A percentile compares a stretch with the other conserved stretches of the same genome.
These are phyloP conservation scores for Wilcoxina mikolae DNA, from an alignment of 495 filamentous ascomycete genomes.

Conservation along the genomic window DNA sequence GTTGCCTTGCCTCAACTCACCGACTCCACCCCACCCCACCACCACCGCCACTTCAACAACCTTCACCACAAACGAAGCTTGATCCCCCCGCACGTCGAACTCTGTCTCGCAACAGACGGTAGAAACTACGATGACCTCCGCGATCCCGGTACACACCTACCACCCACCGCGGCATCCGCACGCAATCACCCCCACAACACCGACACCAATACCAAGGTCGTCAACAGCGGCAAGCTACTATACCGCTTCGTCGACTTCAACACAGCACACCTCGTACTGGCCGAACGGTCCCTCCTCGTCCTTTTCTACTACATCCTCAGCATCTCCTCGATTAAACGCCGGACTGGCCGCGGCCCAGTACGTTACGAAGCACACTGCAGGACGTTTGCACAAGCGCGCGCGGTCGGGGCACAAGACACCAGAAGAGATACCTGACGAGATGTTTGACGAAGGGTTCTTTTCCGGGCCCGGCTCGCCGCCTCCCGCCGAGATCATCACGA, in stretches of 20 bases:
- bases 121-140: conserved; percentile 19
- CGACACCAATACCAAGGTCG: conserved; percentile 17
- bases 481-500: conserved; percentile 13
- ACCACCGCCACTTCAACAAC: not conserved
- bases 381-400: conserved; percentile 24
- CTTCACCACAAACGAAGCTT: not conserved
- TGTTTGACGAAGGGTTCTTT: conserved; percentile 26
- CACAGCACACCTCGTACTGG: conserved; percentile 20
- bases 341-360: conserved; percentile 25
- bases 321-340: conserved; percentile 23
- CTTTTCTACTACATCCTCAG: conserved; percentile 20
- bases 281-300: conserved; percentile 19
- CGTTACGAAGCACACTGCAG: conserved; percentile 23
- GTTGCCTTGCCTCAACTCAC: not conserved
- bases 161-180: conserved; percentile 26
- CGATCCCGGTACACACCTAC: conserved; percentile 22
- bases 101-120: too few species aligned
- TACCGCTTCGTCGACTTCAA: conserved; percentile 20
- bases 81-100: not conserved
- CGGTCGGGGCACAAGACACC: conserved; percentile 22
- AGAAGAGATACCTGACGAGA: conserved; percentile 19
- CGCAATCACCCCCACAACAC: conserved; percentile 17
- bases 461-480: conserved; percentile 24
- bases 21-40: not conserved
- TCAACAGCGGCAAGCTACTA: conserved; percentile 22